These are phyloP conservation scores for Blepharisma stoltei DNA, from an alignment of 73 alveolate genomes.

Conservation along the genomic window DNA sequence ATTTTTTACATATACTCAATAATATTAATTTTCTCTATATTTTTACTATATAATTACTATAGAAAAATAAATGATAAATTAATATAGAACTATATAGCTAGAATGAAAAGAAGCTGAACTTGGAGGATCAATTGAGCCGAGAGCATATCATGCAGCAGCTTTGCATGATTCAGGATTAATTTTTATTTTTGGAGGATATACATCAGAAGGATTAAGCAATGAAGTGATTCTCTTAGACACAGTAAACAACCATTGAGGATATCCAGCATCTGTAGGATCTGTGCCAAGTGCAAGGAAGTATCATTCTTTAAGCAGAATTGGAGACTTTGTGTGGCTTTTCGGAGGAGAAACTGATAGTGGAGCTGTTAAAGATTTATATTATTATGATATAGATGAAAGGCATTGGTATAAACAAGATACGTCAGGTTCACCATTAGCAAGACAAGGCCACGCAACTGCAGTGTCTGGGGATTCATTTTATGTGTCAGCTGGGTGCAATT, in stretches of 20 bases:
- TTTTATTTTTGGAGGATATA: constrained; percentile 31
- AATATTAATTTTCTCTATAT: no score
- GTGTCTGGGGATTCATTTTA: background rate
- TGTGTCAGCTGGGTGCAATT: constrained; percentile 19
- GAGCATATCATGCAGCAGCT: constrained; percentile 23
- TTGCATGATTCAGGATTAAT: constrained; percentile 13
- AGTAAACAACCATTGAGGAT: constrained; percentile 16
- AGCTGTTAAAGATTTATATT: constrained; percentile 1
- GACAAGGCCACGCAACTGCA: constrained; percentile 25
- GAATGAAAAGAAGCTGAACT: constrained; percentile 17
- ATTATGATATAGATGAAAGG: constrained; percentile 17
- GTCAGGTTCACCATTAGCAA: background rate
- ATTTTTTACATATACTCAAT: no score
- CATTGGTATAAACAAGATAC: background rate
- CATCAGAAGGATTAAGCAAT: background rate
- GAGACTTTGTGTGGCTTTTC: constrained; percentile 6
- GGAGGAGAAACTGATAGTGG: constrained; percentile 26
- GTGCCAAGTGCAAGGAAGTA: constrained; percentile 1
- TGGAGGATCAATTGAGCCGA: constrained; percentile 10
- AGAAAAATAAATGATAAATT: background rate
- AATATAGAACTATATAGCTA: background rate
- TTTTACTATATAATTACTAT: background rate
- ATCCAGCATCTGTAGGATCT: background rate
- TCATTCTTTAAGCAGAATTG: constrained; percentile 1
- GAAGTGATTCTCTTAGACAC: constrained; percentile 7